Conservation (phyloP, 805 yeast genomes). For the Pichia ethanolica region DNA sequence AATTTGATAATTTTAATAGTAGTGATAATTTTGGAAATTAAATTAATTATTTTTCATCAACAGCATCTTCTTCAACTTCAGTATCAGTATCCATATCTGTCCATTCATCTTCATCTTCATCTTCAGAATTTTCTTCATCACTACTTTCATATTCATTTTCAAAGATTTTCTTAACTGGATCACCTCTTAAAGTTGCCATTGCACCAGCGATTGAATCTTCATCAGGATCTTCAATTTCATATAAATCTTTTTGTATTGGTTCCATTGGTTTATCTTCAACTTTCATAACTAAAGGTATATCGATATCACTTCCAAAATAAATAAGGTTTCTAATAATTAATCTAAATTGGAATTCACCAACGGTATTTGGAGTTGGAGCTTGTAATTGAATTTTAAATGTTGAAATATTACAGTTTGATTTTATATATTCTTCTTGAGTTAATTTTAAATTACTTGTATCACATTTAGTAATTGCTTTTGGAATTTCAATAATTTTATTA, state of each 20-base stretch:
- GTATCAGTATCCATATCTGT: constrained; percentile 59
- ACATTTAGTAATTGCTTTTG: constrained; percentile 42
- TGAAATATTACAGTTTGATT: constrained; percentile 46
- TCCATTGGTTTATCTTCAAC: constrained; percentile 56
- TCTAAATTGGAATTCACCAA: constrained; percentile 63
- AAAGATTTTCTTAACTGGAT: constrained; percentile 38
- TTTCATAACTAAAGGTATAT: constrained; percentile 60
- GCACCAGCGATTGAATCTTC: constrained; percentile 75
- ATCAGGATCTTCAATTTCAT: constrained; percentile 63
- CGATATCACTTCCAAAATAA: constrained; percentile 77
- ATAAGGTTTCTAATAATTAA: constrained; percentile 62
- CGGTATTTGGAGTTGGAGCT: constrained; percentile 68
- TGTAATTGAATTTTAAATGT: constrained; percentile 70
- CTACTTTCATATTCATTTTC: constrained; percentile 29
- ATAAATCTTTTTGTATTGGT: constrained; percentile 33
- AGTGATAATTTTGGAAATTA: too few relatives aligned
- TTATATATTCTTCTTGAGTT: constrained; percentile 41
- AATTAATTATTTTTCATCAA: too few relatives aligned
- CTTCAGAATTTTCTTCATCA: constrained; percentile 20
- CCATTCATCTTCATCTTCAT: constrained; percentile 25
- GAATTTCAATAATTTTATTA: constrained; percentile 67
- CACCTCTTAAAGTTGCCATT: constrained; percentile 61
- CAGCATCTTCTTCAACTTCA: constrained; percentile 43
- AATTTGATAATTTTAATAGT: too few relatives aligned
- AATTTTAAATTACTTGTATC: constrained; percentile 50